phyloP scores from a whole-genome alignment of 1,284 basidiomycete genomes.

The Somion occarium region DNA sequence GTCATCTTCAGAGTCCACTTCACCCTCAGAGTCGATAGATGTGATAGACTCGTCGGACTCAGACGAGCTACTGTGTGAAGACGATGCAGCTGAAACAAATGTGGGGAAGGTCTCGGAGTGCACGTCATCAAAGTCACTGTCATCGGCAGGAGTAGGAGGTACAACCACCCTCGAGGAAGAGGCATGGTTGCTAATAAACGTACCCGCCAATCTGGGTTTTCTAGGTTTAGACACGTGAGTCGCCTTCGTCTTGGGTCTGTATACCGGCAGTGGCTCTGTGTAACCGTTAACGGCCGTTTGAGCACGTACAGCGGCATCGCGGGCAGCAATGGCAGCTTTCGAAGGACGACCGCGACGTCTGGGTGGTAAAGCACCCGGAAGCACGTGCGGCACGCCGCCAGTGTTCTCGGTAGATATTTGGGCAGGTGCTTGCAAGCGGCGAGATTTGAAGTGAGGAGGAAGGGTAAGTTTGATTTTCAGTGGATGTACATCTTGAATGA shows the following conservation, averaged over 20 bases:
- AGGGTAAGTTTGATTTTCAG: conserved; percentile 76
- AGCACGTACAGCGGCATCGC: conserved; percentile 10
- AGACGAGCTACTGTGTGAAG: conserved; percentile 24
- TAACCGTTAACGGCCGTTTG: neutral
- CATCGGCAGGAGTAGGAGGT: conserved; percentile 11
- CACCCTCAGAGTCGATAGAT: conserved; percentile 19
- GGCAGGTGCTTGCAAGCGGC: conserved; percentile 14
- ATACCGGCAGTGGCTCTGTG: neutral
- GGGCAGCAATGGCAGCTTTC: conserved; percentile 32
- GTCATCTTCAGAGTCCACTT: conserved; percentile 32
- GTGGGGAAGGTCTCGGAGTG: conserved; percentile 22
- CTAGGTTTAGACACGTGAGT: neutral
- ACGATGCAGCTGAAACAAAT: conserved; percentile 27
- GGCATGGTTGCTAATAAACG: neutral
- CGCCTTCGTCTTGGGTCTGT: conserved; percentile 14
- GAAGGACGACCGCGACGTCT: conserved; percentile 54
- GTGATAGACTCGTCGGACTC: conserved; percentile 19
- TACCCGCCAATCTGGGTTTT: neutral
- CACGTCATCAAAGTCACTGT: conserved; percentile 16
- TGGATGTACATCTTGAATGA: conserved; percentile 17
- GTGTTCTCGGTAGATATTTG: conserved; percentile 17
- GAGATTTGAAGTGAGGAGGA: conserved; percentile 38
- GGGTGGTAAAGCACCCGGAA: too few species aligned
- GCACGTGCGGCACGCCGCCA: conserved; percentile 13
- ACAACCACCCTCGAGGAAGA: neutral